A percentile compares a stretch with the other conserved stretches of the same genome.
Conservation (phyloP, 345 rosid genomes). For the Viola odorata region DNA sequence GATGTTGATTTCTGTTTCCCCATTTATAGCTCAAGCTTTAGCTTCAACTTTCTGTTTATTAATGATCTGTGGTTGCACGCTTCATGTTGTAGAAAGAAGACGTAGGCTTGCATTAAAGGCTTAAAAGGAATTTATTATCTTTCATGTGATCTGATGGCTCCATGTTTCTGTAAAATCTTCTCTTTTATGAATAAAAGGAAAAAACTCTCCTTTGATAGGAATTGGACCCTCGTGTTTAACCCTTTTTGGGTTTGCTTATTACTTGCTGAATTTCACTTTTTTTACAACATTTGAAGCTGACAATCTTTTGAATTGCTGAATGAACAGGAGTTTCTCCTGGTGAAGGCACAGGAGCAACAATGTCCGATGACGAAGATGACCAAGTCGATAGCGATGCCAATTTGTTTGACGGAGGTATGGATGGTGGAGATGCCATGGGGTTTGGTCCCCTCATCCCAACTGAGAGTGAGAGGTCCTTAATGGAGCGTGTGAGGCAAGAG, state of each 20-base stretch:
- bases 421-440: slow-evolving; percentile 66
- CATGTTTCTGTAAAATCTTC: too few species aligned
- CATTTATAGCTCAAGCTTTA: not conserved
- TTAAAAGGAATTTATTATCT: not conserved
- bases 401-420: slow-evolving; percentile 74
- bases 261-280: not conserved
- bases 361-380: slow-evolving; percentile 97
- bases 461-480: slow-evolving; percentile 88
- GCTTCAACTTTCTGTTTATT: not conserved
- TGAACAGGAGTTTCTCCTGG: slow-evolving; percentile 89
- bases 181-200: too few species aligned
- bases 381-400: slow-evolving; percentile 82
- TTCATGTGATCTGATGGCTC: not conserved
- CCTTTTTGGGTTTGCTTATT: too few species aligned
- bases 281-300: not conserved
- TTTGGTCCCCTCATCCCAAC: slow-evolving; percentile 97
- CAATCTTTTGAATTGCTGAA: slow-evolving; percentile 1
- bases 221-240: too few species aligned
- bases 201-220: too few species aligned
- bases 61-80: not conserved
- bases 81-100: not conserved
- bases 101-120: not conserved
- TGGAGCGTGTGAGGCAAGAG: slow-evolving; percentile 97
- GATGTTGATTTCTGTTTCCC: not conserved
- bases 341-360: slow-evolving; percentile 93